Conservation (phyloP, 176 grass and related monocot genomes). For the Oropetium thomaeum region DNA sequence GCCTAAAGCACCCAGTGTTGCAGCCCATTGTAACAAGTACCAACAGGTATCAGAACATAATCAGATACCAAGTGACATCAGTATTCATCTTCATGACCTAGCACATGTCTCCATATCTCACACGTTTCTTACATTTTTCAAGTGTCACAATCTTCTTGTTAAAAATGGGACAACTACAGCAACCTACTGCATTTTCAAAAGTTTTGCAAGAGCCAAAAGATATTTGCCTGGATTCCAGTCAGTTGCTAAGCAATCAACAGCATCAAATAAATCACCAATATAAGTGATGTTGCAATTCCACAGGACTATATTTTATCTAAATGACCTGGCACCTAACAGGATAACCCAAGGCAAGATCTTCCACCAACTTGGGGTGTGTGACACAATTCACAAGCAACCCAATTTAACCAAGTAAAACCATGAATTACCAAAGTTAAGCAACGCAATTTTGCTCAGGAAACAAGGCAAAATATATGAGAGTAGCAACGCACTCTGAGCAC, state of each 20-base stretch:
- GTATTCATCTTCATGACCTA: neutral
- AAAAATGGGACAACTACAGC: neutral
- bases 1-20: neutral
- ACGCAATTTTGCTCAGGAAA: neutral
- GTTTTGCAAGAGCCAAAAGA: neutral
- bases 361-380: neutral
- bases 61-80: neutral
- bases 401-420: neutral
- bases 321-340: neutral
- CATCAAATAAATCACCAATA: neutral
- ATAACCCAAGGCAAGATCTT: neutral
- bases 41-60: neutral
- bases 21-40: neutral
- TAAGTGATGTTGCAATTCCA: neutral
- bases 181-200: neutral
- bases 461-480: neutral
- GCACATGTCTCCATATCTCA: neutral
- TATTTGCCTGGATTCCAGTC: neutral
- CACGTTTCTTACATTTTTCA: neutral
- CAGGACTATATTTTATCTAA: neutral
- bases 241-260: neutral
- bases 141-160: neutral
- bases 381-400: neutral
- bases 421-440: neutral
- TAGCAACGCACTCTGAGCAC: constrained; percentile 65